Conservation (phyloP, 1,284 basidiomycete species). For the Phylloboletellus chloephorus region DNA sequence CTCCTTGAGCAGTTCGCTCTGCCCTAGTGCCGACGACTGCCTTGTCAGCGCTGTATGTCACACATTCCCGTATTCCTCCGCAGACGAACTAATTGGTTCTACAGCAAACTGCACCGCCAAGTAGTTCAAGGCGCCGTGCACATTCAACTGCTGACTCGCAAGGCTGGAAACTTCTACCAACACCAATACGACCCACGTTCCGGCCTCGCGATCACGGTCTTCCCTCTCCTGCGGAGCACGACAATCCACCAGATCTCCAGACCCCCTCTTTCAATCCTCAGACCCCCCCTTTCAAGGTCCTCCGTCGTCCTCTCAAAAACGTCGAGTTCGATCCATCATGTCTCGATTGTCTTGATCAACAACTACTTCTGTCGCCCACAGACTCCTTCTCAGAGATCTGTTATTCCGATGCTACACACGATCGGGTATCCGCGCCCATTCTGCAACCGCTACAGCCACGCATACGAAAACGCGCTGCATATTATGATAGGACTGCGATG, state of each 20-base stretch:
- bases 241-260: conserved; percentile 21
- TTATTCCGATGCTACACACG: conserved; percentile 32
- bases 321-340: conserved; percentile 32
- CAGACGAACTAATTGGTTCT: background rate
- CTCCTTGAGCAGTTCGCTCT: conserved; percentile 25
- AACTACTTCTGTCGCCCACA: conserved; percentile 31
- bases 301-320: conserved; percentile 30
- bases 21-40: conserved; percentile 28
- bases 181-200: conserved; percentile 31
- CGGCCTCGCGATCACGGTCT: conserved; percentile 32
- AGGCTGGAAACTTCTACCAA: conserved; percentile 30
- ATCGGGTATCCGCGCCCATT: conserved; percentile 22
- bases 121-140: conserved; percentile 27
- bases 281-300: conserved; percentile 29
- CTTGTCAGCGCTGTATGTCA: conserved; percentile 19
- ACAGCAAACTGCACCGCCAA: conserved; percentile 16
- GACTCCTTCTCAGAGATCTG: conserved; percentile 33
- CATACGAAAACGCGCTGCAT: conserved; percentile 27
- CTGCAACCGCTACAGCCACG: conserved; percentile 30
- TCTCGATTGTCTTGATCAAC: conserved; percentile 33
- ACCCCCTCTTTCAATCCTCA: conserved; percentile 23
- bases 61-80: background rate
- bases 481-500: conserved; percentile 32
- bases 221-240: conserved; percentile 28
- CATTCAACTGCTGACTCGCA: conserved; percentile 31